Evolutionary conservation across 1,139 yeast species (phyloP).

Genomic region (Zygosaccharomyces sapae): DNA sequence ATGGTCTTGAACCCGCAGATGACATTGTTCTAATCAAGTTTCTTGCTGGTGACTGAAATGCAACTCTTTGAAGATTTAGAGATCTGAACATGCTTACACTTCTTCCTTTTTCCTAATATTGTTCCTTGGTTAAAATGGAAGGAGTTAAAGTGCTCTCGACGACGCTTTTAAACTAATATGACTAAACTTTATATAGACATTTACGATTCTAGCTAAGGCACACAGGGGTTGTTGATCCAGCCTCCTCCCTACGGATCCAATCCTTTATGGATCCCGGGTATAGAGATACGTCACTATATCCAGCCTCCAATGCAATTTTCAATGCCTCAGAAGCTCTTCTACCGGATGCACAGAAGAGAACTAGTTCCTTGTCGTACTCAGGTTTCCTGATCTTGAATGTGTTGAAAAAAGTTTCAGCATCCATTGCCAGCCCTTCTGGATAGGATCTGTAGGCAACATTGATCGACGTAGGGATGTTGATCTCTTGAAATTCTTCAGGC

Average conservation of each 20-base stretch:
- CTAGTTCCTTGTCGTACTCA: slow-evolving; percentile 56
- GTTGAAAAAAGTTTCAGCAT: slow-evolving; percentile 70
- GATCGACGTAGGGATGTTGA: slow-evolving; percentile 75
- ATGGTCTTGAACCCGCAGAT: slow-evolving; percentile 38
- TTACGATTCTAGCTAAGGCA: not conserved
- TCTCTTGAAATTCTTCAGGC: slow-evolving; percentile 62
- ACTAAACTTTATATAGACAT: not conserved
- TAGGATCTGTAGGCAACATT: slow-evolving; percentile 87
- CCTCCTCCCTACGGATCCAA: slow-evolving; percentile 54
- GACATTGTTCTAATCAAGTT: slow-evolving; percentile 16
- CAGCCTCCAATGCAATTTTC: slow-evolving; percentile 80
- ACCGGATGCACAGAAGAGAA: slow-evolving; percentile 91
- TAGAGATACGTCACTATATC: slow-evolving; percentile 70
- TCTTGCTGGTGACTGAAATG: slow-evolving; percentile 1
- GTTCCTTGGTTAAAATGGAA: not conserved
- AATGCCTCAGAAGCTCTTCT: slow-evolving; percentile 87
- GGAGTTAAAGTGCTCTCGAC: not conserved
- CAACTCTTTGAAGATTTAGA: not conserved
- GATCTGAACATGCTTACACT: slow-evolving; percentile 3
- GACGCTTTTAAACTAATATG: not conserved
- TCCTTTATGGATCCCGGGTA: slow-evolving; percentile 84
- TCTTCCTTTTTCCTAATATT: not conserved
- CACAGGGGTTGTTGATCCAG: slow-evolving; percentile 1
- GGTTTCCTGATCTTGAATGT: slow-evolving; percentile 84
- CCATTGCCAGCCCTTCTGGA: slow-evolving; percentile 83